Evolutionary conservation across 768 basidiomycete genomes (phyloP).

Genomic region (Mycena epipterygia): DNA sequence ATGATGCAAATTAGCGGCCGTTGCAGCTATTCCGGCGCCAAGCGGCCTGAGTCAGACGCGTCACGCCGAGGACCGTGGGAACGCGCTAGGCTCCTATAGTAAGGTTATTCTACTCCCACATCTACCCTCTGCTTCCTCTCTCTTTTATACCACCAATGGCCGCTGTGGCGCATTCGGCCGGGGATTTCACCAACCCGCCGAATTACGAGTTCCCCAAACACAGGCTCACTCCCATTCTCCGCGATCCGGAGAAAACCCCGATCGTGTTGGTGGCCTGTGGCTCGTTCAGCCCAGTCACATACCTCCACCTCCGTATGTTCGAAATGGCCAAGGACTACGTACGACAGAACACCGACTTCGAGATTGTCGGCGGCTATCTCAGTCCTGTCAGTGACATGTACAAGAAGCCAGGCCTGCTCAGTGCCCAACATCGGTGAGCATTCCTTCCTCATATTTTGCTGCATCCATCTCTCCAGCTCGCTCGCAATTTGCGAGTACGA

Average conservation of each 20-base stretch:
- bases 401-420: constrained; percentile 95
- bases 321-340: constrained; percentile 99
- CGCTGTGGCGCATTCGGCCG: constrained; percentile 48
- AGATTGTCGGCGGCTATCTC: constrained; percentile 95
- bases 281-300: constrained; percentile 98
- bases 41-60: neutral
- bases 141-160: constrained; percentile 31
- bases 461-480: neutral
- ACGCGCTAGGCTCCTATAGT: no score
- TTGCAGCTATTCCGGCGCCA: no score
- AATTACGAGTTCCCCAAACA: constrained; percentile 78
- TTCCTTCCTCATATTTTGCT: constrained; percentile 34
- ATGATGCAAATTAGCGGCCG: no score
- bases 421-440: constrained; percentile 88
- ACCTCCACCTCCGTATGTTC: constrained; percentile 98
- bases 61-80: neutral
- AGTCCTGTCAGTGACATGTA: constrained; percentile 97
- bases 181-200: constrained; percentile 71
- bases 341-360: constrained; percentile 91
- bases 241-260: constrained; percentile 80
- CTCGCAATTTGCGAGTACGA: constrained; percentile 6
- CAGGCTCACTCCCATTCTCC: constrained; percentile 70
- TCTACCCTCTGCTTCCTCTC: constrained; percentile 24
- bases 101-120: neutral
- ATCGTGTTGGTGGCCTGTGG: constrained; percentile 97